Percentiles rank a stretch among this genome's conserved stretches.
phyloP scores from a whole-genome alignment of 2,329 filamentous ascomycete species.

The Neonectria coccinea region DNA sequence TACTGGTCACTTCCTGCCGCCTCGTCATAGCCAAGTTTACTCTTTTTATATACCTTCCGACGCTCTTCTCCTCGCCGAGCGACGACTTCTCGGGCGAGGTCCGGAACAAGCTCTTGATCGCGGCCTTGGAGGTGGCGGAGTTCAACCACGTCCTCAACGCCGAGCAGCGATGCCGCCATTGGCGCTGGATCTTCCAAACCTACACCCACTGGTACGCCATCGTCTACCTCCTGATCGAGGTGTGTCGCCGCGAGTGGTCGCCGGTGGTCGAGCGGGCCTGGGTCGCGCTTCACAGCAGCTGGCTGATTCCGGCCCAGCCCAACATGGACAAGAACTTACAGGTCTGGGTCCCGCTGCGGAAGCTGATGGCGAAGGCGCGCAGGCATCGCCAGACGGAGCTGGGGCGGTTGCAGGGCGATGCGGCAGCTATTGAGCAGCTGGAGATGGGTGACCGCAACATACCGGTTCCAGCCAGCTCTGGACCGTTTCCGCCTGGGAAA shows the following conservation, averaged over 20 bases:
- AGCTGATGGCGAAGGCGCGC: slow-evolving; percentile 53
- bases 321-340: slow-evolving; percentile 46
- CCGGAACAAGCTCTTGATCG: slow-evolving; percentile 59
- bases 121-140: slow-evolving; percentile 67
- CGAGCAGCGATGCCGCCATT: slow-evolving; percentile 61
- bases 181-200: slow-evolving; percentile 70
- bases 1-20: slow-evolving; percentile 52
- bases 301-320: slow-evolving; percentile 49
- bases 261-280: slow-evolving; percentile 61
- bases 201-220: slow-evolving; percentile 71
- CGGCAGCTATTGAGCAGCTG: slow-evolving; percentile 40
- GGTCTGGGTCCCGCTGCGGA: slow-evolving; percentile 57
- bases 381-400: slow-evolving; percentile 54
- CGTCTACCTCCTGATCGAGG: slow-evolving; percentile 66
- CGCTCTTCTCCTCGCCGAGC: slow-evolving; percentile 57
- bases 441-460: slow-evolving; percentile 46
- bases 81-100: slow-evolving; percentile 54
- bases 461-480: slow-evolving; percentile 46
- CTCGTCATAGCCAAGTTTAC: slow-evolving; percentile 67
- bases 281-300: slow-evolving; percentile 58
- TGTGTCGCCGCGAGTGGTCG: slow-evolving; percentile 59
- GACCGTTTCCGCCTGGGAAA: slow-evolving; percentile 31
- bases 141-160: slow-evolving; percentile 66
- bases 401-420: slow-evolving; percentile 47
- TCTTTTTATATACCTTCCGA: slow-evolving; percentile 65